A percentile compares a stretch with the other conserved stretches of the same genome.
Conservation (phyloP, 2,329 filamentous ascomycete species). For the Rutstroemia sp. region DNA sequence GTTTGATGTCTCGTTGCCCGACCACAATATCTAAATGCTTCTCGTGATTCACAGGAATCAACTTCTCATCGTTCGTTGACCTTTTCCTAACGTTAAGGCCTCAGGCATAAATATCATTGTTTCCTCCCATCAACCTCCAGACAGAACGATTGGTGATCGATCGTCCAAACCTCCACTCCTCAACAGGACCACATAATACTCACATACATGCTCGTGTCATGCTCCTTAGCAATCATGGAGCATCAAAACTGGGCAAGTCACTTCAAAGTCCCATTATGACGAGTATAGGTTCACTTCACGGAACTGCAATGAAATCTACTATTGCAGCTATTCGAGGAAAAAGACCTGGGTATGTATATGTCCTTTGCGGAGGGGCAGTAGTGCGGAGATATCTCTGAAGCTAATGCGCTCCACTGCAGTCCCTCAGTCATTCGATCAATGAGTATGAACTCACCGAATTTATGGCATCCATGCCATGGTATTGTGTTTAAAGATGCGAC, state of each 20-base stretch:
- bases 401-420: neutral
- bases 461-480: conserved; percentile 34
- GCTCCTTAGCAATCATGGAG: conserved; percentile 30
- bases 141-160: neutral
- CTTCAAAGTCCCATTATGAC: conserved; percentile 20
- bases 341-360: conserved; percentile 17
- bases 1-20: neutral
- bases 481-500: conserved; percentile 31
- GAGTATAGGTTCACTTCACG: conserved; percentile 18
- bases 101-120: neutral
- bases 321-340: conserved; percentile 9
- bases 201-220: conserved; percentile 21
- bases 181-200: neutral
- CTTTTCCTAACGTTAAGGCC: neutral
- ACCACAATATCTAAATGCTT: neutral
- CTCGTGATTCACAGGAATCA: neutral
- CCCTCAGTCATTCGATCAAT: conserved; percentile 3
- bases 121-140: neutral
- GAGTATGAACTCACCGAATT: conserved; percentile 14
- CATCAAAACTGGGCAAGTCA: conserved; percentile 25
- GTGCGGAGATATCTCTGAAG: neutral
- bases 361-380: neutral
- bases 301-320: conserved; percentile 17
- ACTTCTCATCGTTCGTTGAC: neutral
- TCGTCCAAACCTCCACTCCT: neutral